These are phyloP conservation scores for Pythium biforme DNA, from an alignment of 352 stramenopile genomes.

Conservation along the genomic window DNA sequence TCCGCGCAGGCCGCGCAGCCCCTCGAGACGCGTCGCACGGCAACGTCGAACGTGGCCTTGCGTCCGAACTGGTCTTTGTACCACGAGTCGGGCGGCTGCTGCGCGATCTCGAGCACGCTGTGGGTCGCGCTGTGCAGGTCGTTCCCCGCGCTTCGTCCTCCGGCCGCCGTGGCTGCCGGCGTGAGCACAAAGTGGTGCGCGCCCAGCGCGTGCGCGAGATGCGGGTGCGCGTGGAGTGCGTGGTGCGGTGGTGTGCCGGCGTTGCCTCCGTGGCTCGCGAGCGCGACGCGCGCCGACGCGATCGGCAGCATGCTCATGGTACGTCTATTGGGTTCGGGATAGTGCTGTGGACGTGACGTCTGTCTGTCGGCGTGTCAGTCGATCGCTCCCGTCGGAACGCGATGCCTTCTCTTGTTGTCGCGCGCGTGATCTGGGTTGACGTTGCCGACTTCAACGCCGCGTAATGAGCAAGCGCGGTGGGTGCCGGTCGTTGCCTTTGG, in stretches of 20 bases:
- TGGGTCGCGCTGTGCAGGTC: slow-evolving; percentile 20
- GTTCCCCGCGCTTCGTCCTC: not conserved
- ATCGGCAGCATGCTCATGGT: slow-evolving; percentile 20
- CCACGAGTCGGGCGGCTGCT: slow-evolving; percentile 63
- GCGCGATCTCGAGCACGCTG: slow-evolving; percentile 44
- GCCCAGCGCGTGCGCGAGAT: no score
- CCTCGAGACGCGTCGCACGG: slow-evolving; percentile 30
- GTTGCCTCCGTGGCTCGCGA: not conserved
- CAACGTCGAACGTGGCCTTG: slow-evolving; percentile 68
- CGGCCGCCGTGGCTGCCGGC: not conserved
- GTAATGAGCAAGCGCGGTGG: not conserved
- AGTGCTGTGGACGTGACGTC: no score
- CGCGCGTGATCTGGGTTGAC: not conserved
- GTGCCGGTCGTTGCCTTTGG: not conserved
- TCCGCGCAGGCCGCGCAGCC: slow-evolving; percentile 46
- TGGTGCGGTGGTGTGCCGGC: slow-evolving; percentile 10
- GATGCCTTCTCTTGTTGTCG: not conserved
- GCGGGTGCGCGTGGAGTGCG: slow-evolving; percentile 12
- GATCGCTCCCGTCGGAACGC: no score
- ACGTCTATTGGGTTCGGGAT: no score
- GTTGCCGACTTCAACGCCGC: not conserved
- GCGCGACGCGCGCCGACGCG: slow-evolving; percentile 12
- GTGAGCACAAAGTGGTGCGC: slow-evolving; percentile 16
- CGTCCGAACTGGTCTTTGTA: slow-evolving; percentile 82
- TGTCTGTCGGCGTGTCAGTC: no score